These are phyloP conservation scores for Porodaedalea pini DNA, from an alignment of 1,284 basidiomycete genomes.

Conservation along the genomic window DNA sequence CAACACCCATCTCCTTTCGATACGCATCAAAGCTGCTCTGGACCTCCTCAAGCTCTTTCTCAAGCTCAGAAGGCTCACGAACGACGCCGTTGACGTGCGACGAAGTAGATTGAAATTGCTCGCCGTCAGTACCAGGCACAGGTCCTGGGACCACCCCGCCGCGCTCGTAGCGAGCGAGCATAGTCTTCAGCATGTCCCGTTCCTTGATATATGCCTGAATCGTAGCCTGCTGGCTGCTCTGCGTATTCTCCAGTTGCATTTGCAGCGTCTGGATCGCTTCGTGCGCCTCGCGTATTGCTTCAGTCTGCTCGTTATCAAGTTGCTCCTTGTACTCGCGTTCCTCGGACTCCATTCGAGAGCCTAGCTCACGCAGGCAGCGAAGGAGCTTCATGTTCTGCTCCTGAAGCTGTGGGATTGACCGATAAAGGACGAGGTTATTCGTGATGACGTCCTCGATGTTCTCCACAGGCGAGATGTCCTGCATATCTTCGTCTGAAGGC, in stretches of 20 bases:
- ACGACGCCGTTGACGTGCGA: constrained; percentile 33
- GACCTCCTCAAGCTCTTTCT: constrained; percentile 64
- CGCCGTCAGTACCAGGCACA: constrained; percentile 23
- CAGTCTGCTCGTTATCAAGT: constrained; percentile 69
- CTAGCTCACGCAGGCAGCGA: constrained; percentile 78
- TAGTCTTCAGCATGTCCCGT: constrained; percentile 78
- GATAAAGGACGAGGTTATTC: constrained; percentile 87
- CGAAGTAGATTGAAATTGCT: constrained; percentile 14
- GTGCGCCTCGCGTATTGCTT: constrained; percentile 84
- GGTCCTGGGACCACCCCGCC: constrained; percentile 25
- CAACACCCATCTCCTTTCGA: constrained; percentile 73
- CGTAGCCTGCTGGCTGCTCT: constrained; percentile 63
- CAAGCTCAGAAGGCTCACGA: constrained; percentile 33
- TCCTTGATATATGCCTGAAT: constrained; percentile 83
- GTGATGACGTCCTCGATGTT: constrained; percentile 81
- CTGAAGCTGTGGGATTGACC: constrained; percentile 76
- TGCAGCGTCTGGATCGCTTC: constrained; percentile 80
- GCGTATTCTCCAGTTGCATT: constrained; percentile 67
- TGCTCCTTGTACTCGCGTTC: constrained; percentile 65
- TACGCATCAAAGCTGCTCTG: constrained; percentile 76
- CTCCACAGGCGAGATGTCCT: constrained; percentile 47
- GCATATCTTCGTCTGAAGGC: constrained; percentile 68
- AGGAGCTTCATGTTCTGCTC: constrained; percentile 89
- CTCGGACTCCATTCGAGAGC: constrained; percentile 72
- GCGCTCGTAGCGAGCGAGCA: constrained; percentile 56